Base-by-base conservation (phyloP, 768 basidiomycete genomes). In the Podaxis carcinomalis region DNA sequence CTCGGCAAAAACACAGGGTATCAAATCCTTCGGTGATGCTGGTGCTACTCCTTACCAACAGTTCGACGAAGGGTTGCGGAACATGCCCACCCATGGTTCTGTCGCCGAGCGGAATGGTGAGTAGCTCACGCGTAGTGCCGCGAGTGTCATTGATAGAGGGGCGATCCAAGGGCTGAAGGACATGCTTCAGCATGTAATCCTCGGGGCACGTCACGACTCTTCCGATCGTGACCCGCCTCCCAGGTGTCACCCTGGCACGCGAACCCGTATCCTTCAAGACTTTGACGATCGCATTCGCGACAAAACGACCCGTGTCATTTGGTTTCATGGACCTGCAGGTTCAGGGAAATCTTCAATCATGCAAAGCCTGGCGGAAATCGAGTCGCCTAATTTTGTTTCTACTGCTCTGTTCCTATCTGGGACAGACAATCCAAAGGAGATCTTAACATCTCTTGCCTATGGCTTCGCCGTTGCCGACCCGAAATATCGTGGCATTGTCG, bases 121-220 rank as follows among this genome's bases (percentile, higher is more conserved):
- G 40, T 3, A 42, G n/a, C 14, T 14, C n/a, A 11, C 16, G n/a
- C 16, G 40, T 42, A n/a, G 40, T 42, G 13, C 14, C 7, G 0
- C 32, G 1, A 32, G 40, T n/a, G 6, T 42, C 14, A 19, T 19
- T 42, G 40, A 42, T 5, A 86, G 86, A 64, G 83, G 84, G 52
- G 51, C 27, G 39, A 40, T 35, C 28, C 35, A 36, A 64, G 50
- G 23, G 25, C 28, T 51, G 13, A 19, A 42, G n/a, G n/a, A 42
- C 5, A 49, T 49, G 47, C 47, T 27, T 6, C 2, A 19, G 25
- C 21, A 49, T 49, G 21, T 49, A 7, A 49, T 49, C 21, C 47
- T 21, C 11, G 25, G 47, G 3, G 47, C 47, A 3, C 19, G 21
- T 5, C 23, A 49, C 47, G 23, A 49, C 21, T 49, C 47, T 0